A percentile compares a stretch with the other conserved stretches of the same genome.
These are phyloP conservation scores for Fusarium tjaetaba DNA, from an alignment of 2,329 filamentous ascomycete genomes.

Conservation along the genomic window DNA sequence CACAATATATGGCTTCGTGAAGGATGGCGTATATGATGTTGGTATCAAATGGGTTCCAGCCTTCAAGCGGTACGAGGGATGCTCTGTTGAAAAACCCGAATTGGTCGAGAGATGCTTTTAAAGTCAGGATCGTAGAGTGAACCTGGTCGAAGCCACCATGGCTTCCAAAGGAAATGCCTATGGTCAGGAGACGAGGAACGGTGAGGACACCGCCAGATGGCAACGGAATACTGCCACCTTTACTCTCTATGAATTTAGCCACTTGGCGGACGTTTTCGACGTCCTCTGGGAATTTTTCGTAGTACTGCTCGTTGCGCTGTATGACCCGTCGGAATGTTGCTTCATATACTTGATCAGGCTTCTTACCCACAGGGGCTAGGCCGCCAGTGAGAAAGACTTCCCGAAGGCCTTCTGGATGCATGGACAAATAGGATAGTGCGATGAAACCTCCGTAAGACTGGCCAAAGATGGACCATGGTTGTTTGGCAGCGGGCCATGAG, in stretches of 20 bases:
- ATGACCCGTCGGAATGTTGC: slow-evolving; percentile 75
- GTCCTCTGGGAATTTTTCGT: slow-evolving; percentile 87
- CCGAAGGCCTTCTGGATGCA: slow-evolving; percentile 78
- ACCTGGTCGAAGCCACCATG: slow-evolving; percentile 80
- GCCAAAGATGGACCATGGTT: slow-evolving; percentile 86
- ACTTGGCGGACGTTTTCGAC: slow-evolving; percentile 73
- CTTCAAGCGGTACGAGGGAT: slow-evolving; percentile 75
- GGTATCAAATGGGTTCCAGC: slow-evolving; percentile 74
- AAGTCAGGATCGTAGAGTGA: slow-evolving; percentile 77
- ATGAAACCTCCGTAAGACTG: slow-evolving; percentile 96
- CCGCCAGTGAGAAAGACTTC: slow-evolving; percentile 90
- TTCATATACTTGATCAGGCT: slow-evolving; percentile 79
- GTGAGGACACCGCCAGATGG: slow-evolving; percentile 80
- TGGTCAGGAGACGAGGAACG: slow-evolving; percentile 76
- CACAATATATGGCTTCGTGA: slow-evolving; percentile 89
- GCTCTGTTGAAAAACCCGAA: slow-evolving; percentile 80
- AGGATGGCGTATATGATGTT: slow-evolving; percentile 86
- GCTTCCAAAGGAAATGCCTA: slow-evolving; percentile 81
- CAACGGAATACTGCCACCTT: slow-evolving; percentile 66
- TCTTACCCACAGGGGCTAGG: slow-evolving; percentile 77
- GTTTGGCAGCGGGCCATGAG: slow-evolving; percentile 73
- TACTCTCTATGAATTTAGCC: slow-evolving; percentile 69
- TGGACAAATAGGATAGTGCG: slow-evolving; percentile 82
- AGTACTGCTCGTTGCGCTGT: slow-evolving; percentile 81
- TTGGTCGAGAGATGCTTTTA: slow-evolving; percentile 76